Evolutionary conservation across 148 eudicot species (phyloP).

Genomic region (Fallopia convolvulus): DNA sequence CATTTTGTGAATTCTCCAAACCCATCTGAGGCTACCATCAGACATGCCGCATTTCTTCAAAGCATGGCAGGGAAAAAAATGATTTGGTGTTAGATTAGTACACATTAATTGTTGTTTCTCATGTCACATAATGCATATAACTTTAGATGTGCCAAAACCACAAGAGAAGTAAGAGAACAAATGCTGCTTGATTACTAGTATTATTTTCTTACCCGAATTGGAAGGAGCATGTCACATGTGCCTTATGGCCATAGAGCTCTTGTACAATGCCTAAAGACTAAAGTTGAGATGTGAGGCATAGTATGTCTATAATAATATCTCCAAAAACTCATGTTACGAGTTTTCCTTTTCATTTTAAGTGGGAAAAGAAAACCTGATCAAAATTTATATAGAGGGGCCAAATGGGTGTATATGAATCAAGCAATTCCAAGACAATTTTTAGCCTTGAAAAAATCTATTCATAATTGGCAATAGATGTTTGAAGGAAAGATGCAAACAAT

Average conservation of each 20-base stretch:
- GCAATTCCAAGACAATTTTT: background rate
- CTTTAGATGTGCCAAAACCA: background rate
- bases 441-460: background rate
- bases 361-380: background rate
- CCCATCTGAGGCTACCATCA: too few species aligned
- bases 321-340: background rate
- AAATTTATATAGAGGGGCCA: background rate
- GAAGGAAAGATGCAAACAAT: background rate
- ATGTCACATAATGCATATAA: background rate
- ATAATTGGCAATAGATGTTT: background rate
- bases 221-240: slow-evolving; percentile 2
- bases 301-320: background rate
- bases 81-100: background rate
- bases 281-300: background rate
- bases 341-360: background rate
- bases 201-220: background rate
- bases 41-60: too few species aligned
- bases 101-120: background rate
- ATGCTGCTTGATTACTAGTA: background rate
- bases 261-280: background rate
- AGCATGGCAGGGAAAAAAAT: too few species aligned
- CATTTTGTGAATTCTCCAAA: too few species aligned
- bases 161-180: background rate
- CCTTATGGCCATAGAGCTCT: background rate
- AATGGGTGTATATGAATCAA: background rate